Conservation (phyloP, 75 land plant genomes). For the Pseudotsuga menziesii region DNA sequence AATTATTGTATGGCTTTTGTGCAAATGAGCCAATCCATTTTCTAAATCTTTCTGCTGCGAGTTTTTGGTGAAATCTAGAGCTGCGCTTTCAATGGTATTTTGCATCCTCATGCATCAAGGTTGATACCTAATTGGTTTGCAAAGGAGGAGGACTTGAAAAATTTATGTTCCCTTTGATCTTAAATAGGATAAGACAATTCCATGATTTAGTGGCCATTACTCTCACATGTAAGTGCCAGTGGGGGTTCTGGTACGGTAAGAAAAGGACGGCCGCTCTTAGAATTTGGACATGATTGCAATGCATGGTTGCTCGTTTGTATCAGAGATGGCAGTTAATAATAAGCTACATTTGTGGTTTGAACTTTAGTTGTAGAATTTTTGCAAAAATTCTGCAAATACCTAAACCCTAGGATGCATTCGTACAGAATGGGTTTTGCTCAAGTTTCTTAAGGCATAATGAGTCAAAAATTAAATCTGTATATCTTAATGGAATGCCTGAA, state of each 20-base stretch:
- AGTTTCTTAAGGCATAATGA: background rate
- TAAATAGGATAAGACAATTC: background rate
- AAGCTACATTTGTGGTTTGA: slow-evolving; percentile 1
- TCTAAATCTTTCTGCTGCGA: too few species aligned
- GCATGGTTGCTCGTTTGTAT: background rate
- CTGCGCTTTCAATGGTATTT: too few species aligned
- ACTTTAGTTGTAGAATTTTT: background rate
- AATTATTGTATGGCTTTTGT: too few species aligned
- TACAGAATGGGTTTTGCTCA: background rate
- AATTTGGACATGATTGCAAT: slow-evolving; percentile 2
- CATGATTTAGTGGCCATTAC: background rate
- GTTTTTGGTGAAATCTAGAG: too few species aligned
- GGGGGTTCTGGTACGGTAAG: background rate
- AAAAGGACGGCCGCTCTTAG: background rate
- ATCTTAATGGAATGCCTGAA: background rate
- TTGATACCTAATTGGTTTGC: slow-evolving; percentile 72
- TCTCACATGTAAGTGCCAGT: background rate
- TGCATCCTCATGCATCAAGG: slow-evolving; percentile 59
- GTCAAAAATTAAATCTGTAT: background rate
- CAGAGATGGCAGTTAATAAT: slow-evolving; percentile 3
- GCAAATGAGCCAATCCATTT: too few species aligned
- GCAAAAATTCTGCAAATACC: background rate
- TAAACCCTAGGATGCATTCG: background rate
- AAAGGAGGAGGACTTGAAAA: slow-evolving; percentile 62
- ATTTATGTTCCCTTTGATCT: slow-evolving; percentile 46